Conservation (phyloP, 208 protist genomes). For the Trypanosomatidae sp. region DNA sequence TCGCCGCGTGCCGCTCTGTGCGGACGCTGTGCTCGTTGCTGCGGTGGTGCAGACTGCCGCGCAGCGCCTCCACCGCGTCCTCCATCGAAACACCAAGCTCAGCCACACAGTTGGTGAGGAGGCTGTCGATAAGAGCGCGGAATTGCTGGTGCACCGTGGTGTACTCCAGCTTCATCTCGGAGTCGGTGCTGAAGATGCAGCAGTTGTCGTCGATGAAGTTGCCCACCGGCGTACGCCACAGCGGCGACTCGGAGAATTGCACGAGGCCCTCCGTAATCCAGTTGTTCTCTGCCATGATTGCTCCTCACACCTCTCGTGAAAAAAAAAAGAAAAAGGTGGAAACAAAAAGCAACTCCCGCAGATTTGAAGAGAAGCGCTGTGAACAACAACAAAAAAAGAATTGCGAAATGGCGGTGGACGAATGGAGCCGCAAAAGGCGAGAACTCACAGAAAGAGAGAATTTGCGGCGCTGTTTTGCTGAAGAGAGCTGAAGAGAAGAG, state of each 20-base stretch:
- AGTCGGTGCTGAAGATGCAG: slow-evolving; percentile 82
- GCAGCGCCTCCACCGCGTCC: slow-evolving; percentile 45
- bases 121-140: slow-evolving; percentile 69
- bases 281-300: slow-evolving; percentile 47
- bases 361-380: too few species aligned
- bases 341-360: not conserved
- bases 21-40: slow-evolving; percentile 6
- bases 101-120: slow-evolving; percentile 77
- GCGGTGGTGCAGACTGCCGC: slow-evolving; percentile 21
- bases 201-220: slow-evolving; percentile 94
- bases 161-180: slow-evolving; percentile 91
- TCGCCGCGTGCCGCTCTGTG: slow-evolving; percentile 25
- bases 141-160: slow-evolving; percentile 84
- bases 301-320: too few species aligned
- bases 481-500: too few species aligned
- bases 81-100: slow-evolving; percentile 80
- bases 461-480: too few species aligned
- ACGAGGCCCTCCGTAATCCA: slow-evolving; percentile 87
- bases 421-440: too few species aligned
- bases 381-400: too few species aligned
- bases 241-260: slow-evolving; percentile 81
- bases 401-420: too few species aligned
- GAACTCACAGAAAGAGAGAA: too few species aligned
- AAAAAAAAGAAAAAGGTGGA: not conserved
- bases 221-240: slow-evolving; percentile 82